Evolutionary conservation across 148 eudicot genomes (phyloP), one percentile per base, ranked within the genome.

Genomic region (Fallopia convolvulus): DNA sequence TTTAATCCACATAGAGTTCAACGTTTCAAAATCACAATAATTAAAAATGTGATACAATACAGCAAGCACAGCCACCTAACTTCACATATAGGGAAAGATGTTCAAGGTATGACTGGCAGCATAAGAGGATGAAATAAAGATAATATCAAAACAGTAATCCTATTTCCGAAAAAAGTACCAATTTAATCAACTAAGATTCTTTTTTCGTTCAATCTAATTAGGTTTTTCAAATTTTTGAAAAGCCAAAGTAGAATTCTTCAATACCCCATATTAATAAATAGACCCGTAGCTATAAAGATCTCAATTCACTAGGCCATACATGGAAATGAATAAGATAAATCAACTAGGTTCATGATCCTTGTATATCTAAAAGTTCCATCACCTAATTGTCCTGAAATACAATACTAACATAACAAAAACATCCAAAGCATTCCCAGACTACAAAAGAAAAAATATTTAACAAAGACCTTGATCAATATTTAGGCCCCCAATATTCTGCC

Each of bases 301-400:
- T 41, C 75, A 53, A 79, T 41, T 61, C 33, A 61, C 36, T 61
- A 12, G 33, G 15, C 26, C 6, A 61, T 23, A 61, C 14, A 26
- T 23, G 39, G 39, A 61, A 39, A 72, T 39, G 75, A 72, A 72
- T 18, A 72, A n/a, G 52, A 20, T 41, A 72, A 15, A 72, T n/a
- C 44, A 9, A 42, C 47, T 5, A 72, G 9, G 52, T 41, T 72
- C 10, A 30, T 33, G 30, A 11, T 52, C 53, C 33, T 58, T 72
- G 14, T 4, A 48, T 39, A 20, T 55, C 60, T 15, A 55, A 20
- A 15, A 17, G 7, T n/a, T 17, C 60, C 17, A 55, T 55, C 60
- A 3, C n/a, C 7, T 55, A 55, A 15, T 55, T 55, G 20, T 2
- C 21, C 20, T 18, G 23, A 18, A 55, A 55, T n/a, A 55, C 21